phyloP scores from a whole-genome alignment of 164 flowering plant species.

The Tinospora cordifolia region DNA sequence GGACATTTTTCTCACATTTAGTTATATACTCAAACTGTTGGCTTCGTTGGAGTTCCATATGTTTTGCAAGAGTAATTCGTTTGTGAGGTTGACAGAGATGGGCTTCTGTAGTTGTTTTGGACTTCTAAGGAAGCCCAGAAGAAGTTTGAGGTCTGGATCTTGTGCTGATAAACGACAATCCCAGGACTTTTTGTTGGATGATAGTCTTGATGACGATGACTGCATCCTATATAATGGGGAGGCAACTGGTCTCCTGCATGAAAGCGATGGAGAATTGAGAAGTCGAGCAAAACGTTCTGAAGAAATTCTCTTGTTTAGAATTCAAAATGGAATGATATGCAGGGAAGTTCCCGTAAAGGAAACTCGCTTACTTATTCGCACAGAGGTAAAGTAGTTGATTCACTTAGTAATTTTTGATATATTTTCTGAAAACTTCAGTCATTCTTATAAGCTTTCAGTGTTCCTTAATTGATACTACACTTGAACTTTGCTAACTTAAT shows the following conservation, averaged over 20 bases:
- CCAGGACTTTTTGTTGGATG: constrained; percentile 42
- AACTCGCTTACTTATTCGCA: constrained; percentile 48
- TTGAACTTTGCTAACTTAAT: neutral
- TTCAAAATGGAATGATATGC: constrained; percentile 65
- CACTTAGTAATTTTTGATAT: neutral
- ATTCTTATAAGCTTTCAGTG: neutral
- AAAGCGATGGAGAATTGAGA: constrained; percentile 37
- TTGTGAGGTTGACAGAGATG: constrained; percentile 39
- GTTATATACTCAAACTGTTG: neutral
- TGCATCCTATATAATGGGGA: constrained; percentile 37
- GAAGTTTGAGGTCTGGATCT: constrained; percentile 14
- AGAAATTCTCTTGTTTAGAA: constrained; percentile 50
- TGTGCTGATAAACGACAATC: constrained; percentile 23
- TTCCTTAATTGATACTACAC: neutral
- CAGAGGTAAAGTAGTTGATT: constrained; percentile 50
- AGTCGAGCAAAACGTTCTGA: constrained; percentile 47
- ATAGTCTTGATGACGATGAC: constrained; percentile 31
- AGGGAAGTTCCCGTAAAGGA: constrained; percentile 84
- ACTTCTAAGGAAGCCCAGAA: constrained; percentile 35
- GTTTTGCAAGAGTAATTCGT: constrained; percentile 28
- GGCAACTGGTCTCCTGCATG: constrained; percentile 27
- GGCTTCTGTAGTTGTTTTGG: constrained; percentile 82
- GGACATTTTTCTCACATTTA: neutral
- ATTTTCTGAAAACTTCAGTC: neutral
- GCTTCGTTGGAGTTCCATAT: constrained; percentile 14